A percentile compares a stretch with the other conserved stretches of the same genome.
These are phyloP conservation scores for Capillidium heterosporum DNA, from an alignment of 371 early-diverging fungal species.

Conservation along the genomic window DNA sequence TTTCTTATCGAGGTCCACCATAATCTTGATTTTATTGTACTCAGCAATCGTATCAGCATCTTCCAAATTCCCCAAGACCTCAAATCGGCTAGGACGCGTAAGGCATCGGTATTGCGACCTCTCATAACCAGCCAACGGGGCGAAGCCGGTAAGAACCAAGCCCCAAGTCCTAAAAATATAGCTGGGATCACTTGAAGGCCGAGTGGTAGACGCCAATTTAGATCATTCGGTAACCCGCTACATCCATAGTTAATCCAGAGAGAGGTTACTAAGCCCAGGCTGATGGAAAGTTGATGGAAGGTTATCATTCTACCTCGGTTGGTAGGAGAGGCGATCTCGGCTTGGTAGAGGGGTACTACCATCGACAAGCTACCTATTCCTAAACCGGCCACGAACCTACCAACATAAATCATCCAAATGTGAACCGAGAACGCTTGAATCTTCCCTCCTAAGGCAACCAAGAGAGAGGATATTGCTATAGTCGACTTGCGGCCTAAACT, in stretches of 20 bases:
- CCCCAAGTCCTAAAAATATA: conserved; percentile 36
- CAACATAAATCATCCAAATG: background rate
- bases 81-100: conserved; percentile 44
- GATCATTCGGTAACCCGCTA: no score
- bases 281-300: conserved; percentile 76
- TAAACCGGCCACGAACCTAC: conserved; percentile 8
- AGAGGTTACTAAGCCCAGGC: conserved; percentile 40
- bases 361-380: conserved; percentile 1
- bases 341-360: conserved; percentile 37
- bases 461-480: background rate
- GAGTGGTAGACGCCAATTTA: conserved; percentile 58
- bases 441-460: background rate
- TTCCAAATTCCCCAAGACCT: conserved; percentile 24
- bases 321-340: conserved; percentile 67
- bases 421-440: background rate
- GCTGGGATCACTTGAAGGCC: conserved; percentile 63
- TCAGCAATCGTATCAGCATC: conserved; percentile 38
- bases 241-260: conserved; percentile 55
- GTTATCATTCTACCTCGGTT: conserved; percentile 76
- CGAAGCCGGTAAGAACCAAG: conserved; percentile 67
- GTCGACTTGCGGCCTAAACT: background rate
- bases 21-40: conserved; percentile 44
- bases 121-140: conserved; percentile 66
- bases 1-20: conserved; percentile 39
- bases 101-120: conserved; percentile 38